phyloP scores from a whole-genome alignment of 768 basidiomycete species.

The Fibroporia radiculosa region DNA sequence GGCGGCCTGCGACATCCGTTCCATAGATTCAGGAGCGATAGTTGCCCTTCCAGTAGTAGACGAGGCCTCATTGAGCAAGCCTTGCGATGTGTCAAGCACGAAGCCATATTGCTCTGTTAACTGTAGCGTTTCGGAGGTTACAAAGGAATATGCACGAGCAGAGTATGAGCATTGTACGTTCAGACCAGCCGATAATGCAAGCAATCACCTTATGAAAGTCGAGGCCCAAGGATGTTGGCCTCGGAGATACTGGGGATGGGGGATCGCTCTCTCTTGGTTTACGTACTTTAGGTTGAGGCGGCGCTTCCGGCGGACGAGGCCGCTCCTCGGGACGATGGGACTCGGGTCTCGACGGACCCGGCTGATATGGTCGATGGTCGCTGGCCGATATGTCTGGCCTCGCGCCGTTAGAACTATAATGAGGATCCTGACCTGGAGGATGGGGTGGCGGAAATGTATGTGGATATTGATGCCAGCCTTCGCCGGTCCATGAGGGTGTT shows the following conservation, averaged over 20 bases:
- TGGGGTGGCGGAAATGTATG: conserved; percentile 26
- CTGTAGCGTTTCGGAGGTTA: no score
- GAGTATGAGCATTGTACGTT: background rate
- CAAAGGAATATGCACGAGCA: background rate
- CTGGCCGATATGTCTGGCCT: conserved; percentile 5
- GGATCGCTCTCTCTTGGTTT: conserved; percentile 10
- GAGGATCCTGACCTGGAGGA: conserved; percentile 9
- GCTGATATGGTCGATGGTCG: conserved; percentile 10
- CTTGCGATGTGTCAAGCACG: conserved; percentile 33
- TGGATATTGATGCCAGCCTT: conserved; percentile 28
- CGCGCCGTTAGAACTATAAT: conserved; percentile 1
- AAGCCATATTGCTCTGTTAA: conserved; percentile 37
- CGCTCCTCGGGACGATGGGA: conserved; percentile 17
- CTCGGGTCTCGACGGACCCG: conserved; percentile 12
- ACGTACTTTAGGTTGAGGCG: conserved; percentile 13
- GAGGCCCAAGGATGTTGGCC: conserved; percentile 23
- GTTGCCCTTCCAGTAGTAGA: conserved; percentile 17
- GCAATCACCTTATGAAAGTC: conserved; percentile 36
- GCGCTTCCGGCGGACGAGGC: conserved; percentile 8
- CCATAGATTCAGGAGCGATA: conserved; percentile 28
- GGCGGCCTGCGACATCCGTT: conserved; percentile 39
- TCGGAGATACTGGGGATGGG: conserved; percentile 19
- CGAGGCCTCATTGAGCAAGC: conserved; percentile 19
- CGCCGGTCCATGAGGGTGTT: conserved; percentile 29
- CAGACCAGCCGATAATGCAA: background rate